These are phyloP conservation scores for Pezicula carpinea DNA, from an alignment of 2,329 filamentous ascomycete genomes.

Conservation along the genomic window DNA sequence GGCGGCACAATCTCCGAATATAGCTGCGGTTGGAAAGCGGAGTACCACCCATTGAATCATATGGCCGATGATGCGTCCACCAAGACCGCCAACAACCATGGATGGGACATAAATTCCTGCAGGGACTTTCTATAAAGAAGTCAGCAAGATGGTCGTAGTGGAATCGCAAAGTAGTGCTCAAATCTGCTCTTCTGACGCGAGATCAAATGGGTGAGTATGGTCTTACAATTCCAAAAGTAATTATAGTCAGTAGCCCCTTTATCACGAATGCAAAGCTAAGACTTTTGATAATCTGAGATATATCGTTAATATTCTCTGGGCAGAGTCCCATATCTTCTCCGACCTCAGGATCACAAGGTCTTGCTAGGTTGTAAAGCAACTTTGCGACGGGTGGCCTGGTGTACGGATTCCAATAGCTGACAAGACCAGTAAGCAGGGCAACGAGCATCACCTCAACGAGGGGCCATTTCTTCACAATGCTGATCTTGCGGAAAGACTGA, in stretches of 20 bases:
- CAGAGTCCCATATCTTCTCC: constrained; percentile 69
- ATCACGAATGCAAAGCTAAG: constrained; percentile 78
- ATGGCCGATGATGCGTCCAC: constrained; percentile 86
- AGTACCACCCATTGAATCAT: constrained; percentile 77
- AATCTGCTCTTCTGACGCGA: too few species aligned
- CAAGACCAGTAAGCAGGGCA: constrained; percentile 74
- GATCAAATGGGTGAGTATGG: background rate
- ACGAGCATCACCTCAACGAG: constrained; percentile 86
- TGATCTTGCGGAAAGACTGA: constrained; percentile 76
- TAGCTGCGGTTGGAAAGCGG: constrained; percentile 61
- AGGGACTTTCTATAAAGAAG: constrained; percentile 65
- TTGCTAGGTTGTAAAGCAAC: constrained; percentile 83
- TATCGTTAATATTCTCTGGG: constrained; percentile 65
- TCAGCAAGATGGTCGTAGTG: background rate
- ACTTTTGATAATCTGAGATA: constrained; percentile 69
- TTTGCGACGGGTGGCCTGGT: constrained; percentile 88
- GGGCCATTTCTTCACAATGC: constrained; percentile 75
- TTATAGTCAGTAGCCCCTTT: constrained; percentile 81
- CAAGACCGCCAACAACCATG: constrained; percentile 94
- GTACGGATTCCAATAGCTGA: constrained; percentile 91
- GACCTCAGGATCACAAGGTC: constrained; percentile 73
- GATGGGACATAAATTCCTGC: constrained; percentile 97
- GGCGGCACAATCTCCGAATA: constrained; percentile 72
- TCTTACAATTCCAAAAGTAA: constrained; percentile 83
- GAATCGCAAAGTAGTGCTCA: background rate